phyloP scores from a whole-genome alignment of 208 protist species.

The Tritrichomonas musculus region DNA sequence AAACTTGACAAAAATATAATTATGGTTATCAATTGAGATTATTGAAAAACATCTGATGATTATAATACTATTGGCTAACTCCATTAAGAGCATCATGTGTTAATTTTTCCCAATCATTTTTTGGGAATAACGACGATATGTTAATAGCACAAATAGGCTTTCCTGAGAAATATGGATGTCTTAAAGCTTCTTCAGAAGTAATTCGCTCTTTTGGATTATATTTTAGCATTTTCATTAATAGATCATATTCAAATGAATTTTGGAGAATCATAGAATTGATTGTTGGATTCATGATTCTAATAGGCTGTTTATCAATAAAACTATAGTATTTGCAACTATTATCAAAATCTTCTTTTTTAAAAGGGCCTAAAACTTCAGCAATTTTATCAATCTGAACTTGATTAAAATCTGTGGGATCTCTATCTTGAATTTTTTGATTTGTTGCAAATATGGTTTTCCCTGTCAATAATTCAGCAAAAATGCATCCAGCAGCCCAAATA shows the following conservation, averaged over 20 bases:
- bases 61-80: too few species aligned
- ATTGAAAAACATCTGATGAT: too few species aligned
- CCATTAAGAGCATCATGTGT: too few species aligned
- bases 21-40: too few species aligned
- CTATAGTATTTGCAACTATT: neutral
- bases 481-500: slow-evolving; percentile 9
- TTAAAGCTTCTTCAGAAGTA: neutral
- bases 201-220: neutral
- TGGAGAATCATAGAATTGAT: neutral
- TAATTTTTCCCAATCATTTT: neutral
- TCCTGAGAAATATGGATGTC: neutral
- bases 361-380: neutral
- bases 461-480: neutral
- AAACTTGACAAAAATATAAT: too few species aligned
- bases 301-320: neutral
- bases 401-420: neutral
- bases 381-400: neutral
- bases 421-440: neutral
- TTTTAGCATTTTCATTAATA: neutral
- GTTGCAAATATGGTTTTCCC: neutral
- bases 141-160: neutral
- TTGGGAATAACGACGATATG: neutral
- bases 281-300: neutral
- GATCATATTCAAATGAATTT: neutral
- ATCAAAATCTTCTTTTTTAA: neutral